phyloP scores from a whole-genome alignment of 768 basidiomycete species.

The Mycena floridula region DNA sequence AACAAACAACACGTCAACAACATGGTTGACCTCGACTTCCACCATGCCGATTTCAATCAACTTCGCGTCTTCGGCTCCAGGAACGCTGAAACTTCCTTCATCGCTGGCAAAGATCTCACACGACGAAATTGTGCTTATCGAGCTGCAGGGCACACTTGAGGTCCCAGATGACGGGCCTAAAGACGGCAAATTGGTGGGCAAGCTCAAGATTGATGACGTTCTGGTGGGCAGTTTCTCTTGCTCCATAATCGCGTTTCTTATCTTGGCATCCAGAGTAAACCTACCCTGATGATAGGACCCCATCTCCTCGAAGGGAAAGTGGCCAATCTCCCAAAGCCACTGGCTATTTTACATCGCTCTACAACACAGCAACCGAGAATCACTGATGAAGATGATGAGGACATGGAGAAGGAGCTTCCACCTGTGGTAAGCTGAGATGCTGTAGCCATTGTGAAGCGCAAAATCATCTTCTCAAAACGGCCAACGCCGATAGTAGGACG shows the following conservation, averaged over 20 bases:
- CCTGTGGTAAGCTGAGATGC: constrained; percentile 45
- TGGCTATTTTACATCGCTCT: constrained; percentile 67
- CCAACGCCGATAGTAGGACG: constrained; percentile 62
- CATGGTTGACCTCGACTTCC: neutral
- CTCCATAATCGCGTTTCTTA: too few relatives aligned
- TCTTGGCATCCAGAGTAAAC: constrained; percentile 49
- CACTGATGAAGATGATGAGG: constrained; percentile 12
- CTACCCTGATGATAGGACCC: constrained; percentile 79
- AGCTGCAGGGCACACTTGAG: constrained; percentile 81
- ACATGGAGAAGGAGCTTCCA: constrained; percentile 17
- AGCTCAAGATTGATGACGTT: constrained; percentile 53
- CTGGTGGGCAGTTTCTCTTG: too few relatives aligned
- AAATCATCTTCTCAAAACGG: constrained; percentile 78
- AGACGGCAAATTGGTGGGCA: constrained; percentile 75
- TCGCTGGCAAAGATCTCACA: constrained; percentile 68
- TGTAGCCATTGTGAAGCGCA: constrained; percentile 68
- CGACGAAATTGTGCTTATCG: constrained; percentile 77
- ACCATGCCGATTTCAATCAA: neutral
- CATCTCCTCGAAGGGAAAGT: constrained; percentile 90
- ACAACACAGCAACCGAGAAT: constrained; percentile 5
- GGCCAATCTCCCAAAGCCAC: constrained; percentile 66
- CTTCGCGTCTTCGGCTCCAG: neutral
- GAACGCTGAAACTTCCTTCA: constrained; percentile 44
- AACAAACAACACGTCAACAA: neutral
- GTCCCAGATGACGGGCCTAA: constrained; percentile 41